A percentile compares a stretch with the other conserved stretches of the same genome.
phyloP scores from a whole-genome alignment of 768 basidiomycete genomes.

The Lyophyllum semitale region DNA sequence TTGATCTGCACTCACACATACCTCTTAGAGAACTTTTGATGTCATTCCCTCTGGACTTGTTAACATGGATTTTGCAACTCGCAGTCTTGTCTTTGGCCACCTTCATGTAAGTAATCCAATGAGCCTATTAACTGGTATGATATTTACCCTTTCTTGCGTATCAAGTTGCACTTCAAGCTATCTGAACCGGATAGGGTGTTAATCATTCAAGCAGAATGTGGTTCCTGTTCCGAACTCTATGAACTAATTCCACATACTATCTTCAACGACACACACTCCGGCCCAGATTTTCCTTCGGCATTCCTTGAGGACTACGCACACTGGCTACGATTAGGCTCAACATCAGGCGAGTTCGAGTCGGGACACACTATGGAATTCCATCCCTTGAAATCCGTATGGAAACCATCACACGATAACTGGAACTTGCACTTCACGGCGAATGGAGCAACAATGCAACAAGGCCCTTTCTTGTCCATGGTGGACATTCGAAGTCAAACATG shows the following conservation, averaged over 20 bases:
- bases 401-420: constrained; percentile 28
- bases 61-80: constrained; percentile 11
- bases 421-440: constrained; percentile 19
- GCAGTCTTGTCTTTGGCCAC: constrained; percentile 1
- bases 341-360: background rate
- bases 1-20: constrained; percentile 5
- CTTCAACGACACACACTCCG: constrained; percentile 8
- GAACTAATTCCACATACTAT: constrained; percentile 32
- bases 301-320: constrained; percentile 31
- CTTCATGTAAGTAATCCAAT: constrained; percentile 10
- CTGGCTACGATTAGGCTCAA: constrained; percentile 30
- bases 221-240: too few relatives aligned
- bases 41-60: constrained; percentile 6
- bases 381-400: constrained; percentile 29
- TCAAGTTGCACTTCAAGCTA: background rate
- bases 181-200: too few relatives aligned
- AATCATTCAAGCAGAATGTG: too few relatives aligned
- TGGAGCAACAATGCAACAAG: constrained; percentile 14
- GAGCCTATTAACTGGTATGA: background rate
- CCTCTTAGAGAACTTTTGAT: constrained; percentile 5
- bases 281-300: constrained; percentile 28
- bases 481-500: constrained; percentile 27
- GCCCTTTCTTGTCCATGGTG: constrained; percentile 14
- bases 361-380: constrained; percentile 34
- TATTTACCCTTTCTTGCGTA: background rate